These are phyloP conservation scores for Tricholoma sp. DNA, from an alignment of 768 basidiomycete species.

Conservation along the genomic window DNA sequence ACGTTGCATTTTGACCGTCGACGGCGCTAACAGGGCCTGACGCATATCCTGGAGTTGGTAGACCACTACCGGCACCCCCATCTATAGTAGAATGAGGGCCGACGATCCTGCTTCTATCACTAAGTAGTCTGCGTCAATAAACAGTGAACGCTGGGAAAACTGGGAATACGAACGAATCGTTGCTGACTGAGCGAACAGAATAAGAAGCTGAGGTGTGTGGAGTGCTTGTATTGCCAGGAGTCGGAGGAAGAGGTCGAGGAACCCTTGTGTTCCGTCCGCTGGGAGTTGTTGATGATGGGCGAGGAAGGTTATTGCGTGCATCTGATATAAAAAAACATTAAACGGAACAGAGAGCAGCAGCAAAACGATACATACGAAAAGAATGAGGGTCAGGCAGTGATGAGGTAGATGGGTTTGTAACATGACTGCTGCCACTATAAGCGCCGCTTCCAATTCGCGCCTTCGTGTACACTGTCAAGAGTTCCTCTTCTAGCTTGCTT, in stretches of 20 bases:
- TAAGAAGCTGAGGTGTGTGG: neutral
- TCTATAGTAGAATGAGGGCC: slow-evolving; percentile 6
- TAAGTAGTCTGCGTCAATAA: neutral
- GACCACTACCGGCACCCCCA: neutral
- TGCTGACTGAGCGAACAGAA: slow-evolving; percentile 4
- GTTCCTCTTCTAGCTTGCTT: slow-evolving; percentile 53
- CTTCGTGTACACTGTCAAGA: slow-evolving; percentile 44
- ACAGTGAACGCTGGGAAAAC: neutral
- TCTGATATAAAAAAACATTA: neutral
- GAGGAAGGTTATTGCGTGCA: slow-evolving; percentile 2
- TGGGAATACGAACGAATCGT: slow-evolving; percentile 9
- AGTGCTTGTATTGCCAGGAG: slow-evolving; percentile 13
- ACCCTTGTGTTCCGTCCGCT: slow-evolving; percentile 9
- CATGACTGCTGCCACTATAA: neutral
- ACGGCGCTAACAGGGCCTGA: neutral
- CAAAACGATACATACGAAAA: slow-evolving; percentile 7
- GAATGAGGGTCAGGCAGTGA: slow-evolving; percentile 1
- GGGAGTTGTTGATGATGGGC: slow-evolving; percentile 11
- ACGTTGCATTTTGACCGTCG: neutral
- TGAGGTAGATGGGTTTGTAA: neutral
- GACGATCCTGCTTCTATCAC: slow-evolving; percentile 4
- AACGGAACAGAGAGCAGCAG: neutral
- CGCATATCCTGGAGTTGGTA: neutral
- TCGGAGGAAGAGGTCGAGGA: slow-evolving; percentile 20
- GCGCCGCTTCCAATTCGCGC: neutral